phyloP scores from a whole-genome alignment of 192 early-diverging fungal species.

The Coemansia sp. region DNA sequence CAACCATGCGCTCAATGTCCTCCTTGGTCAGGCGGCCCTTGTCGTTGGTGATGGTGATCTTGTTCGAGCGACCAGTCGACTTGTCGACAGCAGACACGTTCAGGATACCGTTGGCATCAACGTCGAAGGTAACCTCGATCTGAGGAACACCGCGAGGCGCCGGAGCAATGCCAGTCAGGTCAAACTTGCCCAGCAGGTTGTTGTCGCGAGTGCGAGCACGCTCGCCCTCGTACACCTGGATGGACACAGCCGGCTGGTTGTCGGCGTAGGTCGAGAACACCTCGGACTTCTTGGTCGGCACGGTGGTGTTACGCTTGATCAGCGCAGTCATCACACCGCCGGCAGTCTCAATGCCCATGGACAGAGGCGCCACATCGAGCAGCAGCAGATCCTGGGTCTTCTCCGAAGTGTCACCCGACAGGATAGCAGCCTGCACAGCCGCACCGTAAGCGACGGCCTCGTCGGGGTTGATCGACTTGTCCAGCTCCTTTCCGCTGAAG shows the following conservation, averaged over 20 bases:
- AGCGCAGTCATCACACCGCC: slow-evolving; percentile 98
- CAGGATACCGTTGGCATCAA: slow-evolving; percentile 97
- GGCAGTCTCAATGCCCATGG: slow-evolving; percentile 97
- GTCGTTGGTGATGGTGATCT: slow-evolving; percentile 99
- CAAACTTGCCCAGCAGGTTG: slow-evolving; percentile 98
- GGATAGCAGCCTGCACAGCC: slow-evolving; percentile 95
- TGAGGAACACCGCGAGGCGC: slow-evolving; percentile 96
- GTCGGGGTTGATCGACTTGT: slow-evolving; percentile 99
- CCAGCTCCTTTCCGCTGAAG: slow-evolving; percentile 99
- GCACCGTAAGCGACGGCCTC: slow-evolving; percentile 99
- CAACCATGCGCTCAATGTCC: slow-evolving; percentile 97
- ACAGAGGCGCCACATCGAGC: slow-evolving; percentile 94
- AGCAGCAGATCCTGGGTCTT: slow-evolving; percentile 94
- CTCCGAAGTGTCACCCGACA: slow-evolving; percentile 94
- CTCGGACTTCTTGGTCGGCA: slow-evolving; percentile 98
- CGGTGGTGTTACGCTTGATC: slow-evolving; percentile 97
- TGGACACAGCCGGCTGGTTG: slow-evolving; percentile 97
- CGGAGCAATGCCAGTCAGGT: slow-evolving; percentile 94
- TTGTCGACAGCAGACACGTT: slow-evolving; percentile 94
- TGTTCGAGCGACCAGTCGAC: slow-evolving; percentile 91
- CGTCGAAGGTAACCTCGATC: slow-evolving; percentile 96
- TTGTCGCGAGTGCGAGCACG: slow-evolving; percentile 97
- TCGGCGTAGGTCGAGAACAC: slow-evolving; percentile 97
- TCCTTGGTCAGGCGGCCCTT: slow-evolving; percentile 98
- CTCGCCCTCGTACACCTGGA: slow-evolving; percentile 98